Evolutionary conservation across 2,329 filamentous ascomycete genomes (phyloP), one percentile per base, ranked within the genome.

Genomic region (Daldinia sp.): DNA sequence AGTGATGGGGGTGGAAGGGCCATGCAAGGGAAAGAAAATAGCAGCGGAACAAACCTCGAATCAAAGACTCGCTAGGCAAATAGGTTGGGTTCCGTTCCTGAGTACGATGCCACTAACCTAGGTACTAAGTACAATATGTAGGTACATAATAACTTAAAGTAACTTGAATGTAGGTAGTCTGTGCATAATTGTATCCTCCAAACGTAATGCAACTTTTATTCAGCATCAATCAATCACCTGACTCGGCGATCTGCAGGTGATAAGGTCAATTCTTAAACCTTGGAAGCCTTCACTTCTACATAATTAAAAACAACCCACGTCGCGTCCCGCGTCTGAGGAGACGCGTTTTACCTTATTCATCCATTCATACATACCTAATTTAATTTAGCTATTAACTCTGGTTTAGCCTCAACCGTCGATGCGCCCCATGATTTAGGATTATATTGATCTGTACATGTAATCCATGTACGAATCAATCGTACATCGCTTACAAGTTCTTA

Each of bases 261-360:
- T 27, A 27, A 23, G 21, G 21, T 45, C 21, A 27, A 45, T 45
- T 23, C 21, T 27, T 41, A 41, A 51, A n/a, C n/a, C n/a, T 52
- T n/a, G 2, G 53, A 21, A 39, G 43, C 29, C 43, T 37, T 17
- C 30, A 49, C 21, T 27, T 50, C 51, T n/a, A 41, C 17, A 19
- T 30, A 43, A 30, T 27, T 19, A 23, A 56, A 60, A 49, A 58
- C 48, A 52, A 27, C 47, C 17, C 35, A n/a, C n/a, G 54, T 63
- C 63, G 63, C 63, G 63, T 55, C 58, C 58, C 56, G 47, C 50
- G 32, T 39, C 35, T 41, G 34, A 52, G 15, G 13, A 55, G n/a
- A 56, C 63, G 63, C 58, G 58, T 62, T 30, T n/a, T n/a, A n/a
- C n/a, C n/a, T n/a, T n/a, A n/a, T n/a, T n/a, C n/a, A n/a, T n/a